Percentiles rank a stretch among this genome's conserved stretches.
Evolutionary conservation across 495 filamentous ascomycete genomes (phyloP).

Genomic region (Penicillium longicatenatum): DNA sequence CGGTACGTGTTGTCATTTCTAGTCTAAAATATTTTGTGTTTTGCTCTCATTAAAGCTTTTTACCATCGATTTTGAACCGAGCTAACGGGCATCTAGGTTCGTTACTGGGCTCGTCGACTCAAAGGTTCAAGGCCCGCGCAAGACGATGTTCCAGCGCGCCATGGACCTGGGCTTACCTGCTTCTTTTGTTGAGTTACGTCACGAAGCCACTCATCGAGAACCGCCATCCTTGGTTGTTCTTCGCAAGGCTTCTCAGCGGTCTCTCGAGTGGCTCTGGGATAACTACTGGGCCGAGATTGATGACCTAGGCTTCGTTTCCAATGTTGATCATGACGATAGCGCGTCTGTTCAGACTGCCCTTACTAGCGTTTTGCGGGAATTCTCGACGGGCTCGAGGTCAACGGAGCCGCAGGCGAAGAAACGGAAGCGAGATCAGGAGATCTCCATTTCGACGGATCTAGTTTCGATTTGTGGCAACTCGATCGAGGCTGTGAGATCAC

Average conservation of each 20-base stretch:
- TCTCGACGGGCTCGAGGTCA: conserved; percentile 11
- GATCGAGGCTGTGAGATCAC: conserved; percentile 16
- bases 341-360: conserved; percentile 22
- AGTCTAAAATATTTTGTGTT: not conserved
- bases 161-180: conserved; percentile 73
- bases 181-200: conserved; percentile 85
- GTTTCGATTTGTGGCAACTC: conserved; percentile 31
- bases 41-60: conserved; percentile 6
- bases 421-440: conserved; percentile 32
- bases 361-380: conserved; percentile 21
- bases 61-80: not conserved
- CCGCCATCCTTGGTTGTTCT: conserved; percentile 73
- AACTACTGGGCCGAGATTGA: conserved; percentile 70
- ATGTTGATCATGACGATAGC: conserved; percentile 14
- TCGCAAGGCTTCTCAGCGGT: conserved; percentile 62
- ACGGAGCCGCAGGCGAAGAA: conserved; percentile 34
- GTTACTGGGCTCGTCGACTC: conserved; percentile 86
- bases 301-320: conserved; percentile 5
- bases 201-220: conserved; percentile 87
- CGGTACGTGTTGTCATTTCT: conserved; percentile 40
- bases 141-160: conserved; percentile 83
- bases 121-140: conserved; percentile 64
- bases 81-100: conserved; percentile 57
- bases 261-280: conserved; percentile 82
- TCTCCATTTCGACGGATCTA: conserved; percentile 29